Evolutionary conservation across 345 rosid genomes (phyloP), one percentile per base, ranked within the genome.

Genomic region (Eucalyptus pumila): DNA sequence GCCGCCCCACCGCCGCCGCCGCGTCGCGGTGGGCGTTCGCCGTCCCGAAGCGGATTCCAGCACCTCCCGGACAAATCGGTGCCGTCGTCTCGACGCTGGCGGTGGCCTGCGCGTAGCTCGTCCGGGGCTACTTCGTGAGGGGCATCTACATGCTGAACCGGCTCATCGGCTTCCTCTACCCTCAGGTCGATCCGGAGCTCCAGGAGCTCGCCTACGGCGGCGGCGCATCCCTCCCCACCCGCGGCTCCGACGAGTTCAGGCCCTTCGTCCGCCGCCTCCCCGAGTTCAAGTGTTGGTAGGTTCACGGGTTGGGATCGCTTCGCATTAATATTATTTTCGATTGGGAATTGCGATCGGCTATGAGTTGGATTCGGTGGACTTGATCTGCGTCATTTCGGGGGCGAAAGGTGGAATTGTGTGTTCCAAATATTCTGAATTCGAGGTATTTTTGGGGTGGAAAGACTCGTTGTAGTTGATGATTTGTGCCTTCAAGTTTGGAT

Each of bases 261-360:
- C 99, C 97, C 23, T 97, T 97, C 83, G 97, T 95, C 86, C 98
- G 98, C 54, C 98, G 98, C 87, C 93, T 97, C n/a, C 97, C 98
- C 1, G 97, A 97, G 90, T 96, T 97, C 94, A 96, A 96, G 91
- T 94, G 95, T 95, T 97, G 99, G 98, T 97, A 89, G 72, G 91
- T 87, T 37, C 6, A 6, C 72, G 47, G n/a, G 24, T n/a, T 45
- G 69, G 54, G 85, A 67, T 13, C 83, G 16, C 56, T 30, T 88
- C 24, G 40, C 83, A 9, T 83, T 88, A 9, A 3, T 54, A 27
- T 40, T 27, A 48, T 52, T 19, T 80, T 58, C 45, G 51, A 11
- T 69, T 65, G 58, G 37, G 14, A 56, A 45, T 45, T 69, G 88
- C 60, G 1, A 58, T 27, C 5, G 17, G 27, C 0, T 76, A 2